Percentiles rank a stretch among this genome's conserved stretches.
phyloP scores from a whole-genome alignment of 73 alveolate species.

The Paramecium pentaurelia region DNA sequence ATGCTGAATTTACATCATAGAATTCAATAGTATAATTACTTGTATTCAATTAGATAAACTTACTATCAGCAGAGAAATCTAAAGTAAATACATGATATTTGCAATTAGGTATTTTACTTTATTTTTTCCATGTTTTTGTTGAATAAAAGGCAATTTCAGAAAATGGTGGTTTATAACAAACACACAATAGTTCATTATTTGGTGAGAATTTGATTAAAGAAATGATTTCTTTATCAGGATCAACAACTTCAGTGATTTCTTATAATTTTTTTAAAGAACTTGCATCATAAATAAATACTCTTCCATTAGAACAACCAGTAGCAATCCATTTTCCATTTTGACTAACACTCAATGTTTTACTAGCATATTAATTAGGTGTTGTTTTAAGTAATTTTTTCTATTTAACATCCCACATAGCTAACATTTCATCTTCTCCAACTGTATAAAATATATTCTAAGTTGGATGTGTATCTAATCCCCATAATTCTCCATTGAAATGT shows the following conservation, averaged over 20 bases:
- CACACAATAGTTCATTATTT: constrained; percentile 82
- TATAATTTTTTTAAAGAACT: constrained; percentile 1
- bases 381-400: constrained; percentile 81
- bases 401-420: constrained; percentile 90
- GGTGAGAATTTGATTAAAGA: constrained; percentile 92
- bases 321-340: constrained; percentile 88
- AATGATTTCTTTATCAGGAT: constrained; percentile 81
- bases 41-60: constrained; percentile 75
- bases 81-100: constrained; percentile 83
- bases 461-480: constrained; percentile 97
- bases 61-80: constrained; percentile 94
- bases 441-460: constrained; percentile 82
- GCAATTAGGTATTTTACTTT: constrained; percentile 82
- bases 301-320: constrained; percentile 93
- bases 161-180: constrained; percentile 85
- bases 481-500: constrained; percentile 93
- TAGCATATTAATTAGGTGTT: constrained; percentile 79
- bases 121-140: constrained; percentile 78
- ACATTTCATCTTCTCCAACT: constrained; percentile 95
- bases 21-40: constrained; percentile 59
- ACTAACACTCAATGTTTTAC: constrained; percentile 80
- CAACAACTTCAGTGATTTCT: constrained; percentile 65
- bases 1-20: constrained; percentile 73
- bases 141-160: constrained; percentile 82
- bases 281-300: constrained; percentile 83